Conservation (phyloP, 1,284 basidiomycete genomes). For the Malassezia furfur region DNA sequence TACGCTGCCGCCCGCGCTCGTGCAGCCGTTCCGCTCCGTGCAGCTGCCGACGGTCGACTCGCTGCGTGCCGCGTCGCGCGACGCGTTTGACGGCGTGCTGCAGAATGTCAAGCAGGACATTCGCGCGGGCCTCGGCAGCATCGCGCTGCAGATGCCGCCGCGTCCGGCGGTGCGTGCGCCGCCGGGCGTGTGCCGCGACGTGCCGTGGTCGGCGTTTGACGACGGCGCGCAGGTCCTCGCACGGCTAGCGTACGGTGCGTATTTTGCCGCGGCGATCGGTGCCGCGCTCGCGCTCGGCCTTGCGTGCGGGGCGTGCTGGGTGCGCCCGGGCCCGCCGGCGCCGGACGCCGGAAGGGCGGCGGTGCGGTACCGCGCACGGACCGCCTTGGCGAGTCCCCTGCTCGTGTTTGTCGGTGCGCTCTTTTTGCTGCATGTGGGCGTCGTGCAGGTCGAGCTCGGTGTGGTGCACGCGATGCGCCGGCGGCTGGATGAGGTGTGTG, state of each 20-base stretch:
- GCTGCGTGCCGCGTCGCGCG: constrained; percentile 5
- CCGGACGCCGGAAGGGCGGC: not conserved
- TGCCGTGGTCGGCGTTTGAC: not conserved
- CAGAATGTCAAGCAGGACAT: not conserved
- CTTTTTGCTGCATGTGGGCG: not conserved
- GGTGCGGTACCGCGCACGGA: not conserved
- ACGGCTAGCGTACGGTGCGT: not conserved
- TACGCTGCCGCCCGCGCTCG: constrained; percentile 7
- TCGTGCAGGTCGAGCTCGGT: not conserved
- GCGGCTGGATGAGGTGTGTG: not conserved
- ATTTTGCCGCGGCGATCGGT: not conserved
- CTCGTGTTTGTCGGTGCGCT: not conserved
- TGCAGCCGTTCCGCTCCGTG: constrained; percentile 7
- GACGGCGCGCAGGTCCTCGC: not conserved
- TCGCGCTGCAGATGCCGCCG: not conserved
- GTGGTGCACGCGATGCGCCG: not conserved
- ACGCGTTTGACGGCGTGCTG: not conserved
- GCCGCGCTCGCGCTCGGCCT: not conserved
- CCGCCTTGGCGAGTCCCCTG: not conserved
- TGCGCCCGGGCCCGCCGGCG: not conserved
- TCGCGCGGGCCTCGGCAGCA: not conserved
- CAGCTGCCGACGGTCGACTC: constrained; percentile 7
- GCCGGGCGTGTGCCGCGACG: not conserved
- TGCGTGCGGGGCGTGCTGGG: not conserved
- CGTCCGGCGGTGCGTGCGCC: not conserved